phyloP scores from a whole-genome alignment of 2,329 filamentous ascomycete genomes.

The Trichoderma asperellum region DNA sequence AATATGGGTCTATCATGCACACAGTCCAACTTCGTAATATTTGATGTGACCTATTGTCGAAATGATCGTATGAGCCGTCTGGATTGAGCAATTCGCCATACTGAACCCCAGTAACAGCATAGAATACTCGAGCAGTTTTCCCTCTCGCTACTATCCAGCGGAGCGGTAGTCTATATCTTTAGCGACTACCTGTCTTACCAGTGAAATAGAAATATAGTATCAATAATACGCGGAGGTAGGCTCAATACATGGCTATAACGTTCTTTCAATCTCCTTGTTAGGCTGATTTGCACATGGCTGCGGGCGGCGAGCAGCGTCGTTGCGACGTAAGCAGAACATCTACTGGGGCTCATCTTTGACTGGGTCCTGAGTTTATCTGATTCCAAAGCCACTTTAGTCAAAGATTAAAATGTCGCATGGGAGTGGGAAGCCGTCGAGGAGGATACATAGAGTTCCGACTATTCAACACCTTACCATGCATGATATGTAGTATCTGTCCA shows the following conservation, averaged over 20 bases:
- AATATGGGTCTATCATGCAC: background rate
- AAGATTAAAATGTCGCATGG: conserved; percentile 30
- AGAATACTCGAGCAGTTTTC: conserved; percentile 33
- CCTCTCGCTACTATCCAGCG: conserved; percentile 32
- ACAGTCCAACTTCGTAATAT: background rate
- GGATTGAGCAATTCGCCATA: conserved; percentile 23
- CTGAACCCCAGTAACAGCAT: conserved; percentile 33
- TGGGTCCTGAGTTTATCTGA: conserved; percentile 29
- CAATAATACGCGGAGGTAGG: conserved; percentile 31
- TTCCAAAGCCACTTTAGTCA: conserved; percentile 32
- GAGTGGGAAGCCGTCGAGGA: conserved; percentile 33
- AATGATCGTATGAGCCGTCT: background rate
- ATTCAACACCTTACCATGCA: conserved; percentile 31
- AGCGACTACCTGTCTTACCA: conserved; percentile 14
- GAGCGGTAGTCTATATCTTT: conserved; percentile 31
- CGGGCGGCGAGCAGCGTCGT: conserved; percentile 31
- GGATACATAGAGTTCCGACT: conserved; percentile 29
- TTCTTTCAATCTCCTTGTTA: conserved; percentile 19
- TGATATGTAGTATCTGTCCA: conserved; percentile 16
- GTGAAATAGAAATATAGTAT: conserved; percentile 20
- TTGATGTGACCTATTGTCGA: background rate
- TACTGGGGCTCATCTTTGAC: conserved; percentile 35
- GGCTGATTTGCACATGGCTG: conserved; percentile 25
- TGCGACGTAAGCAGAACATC: conserved; percentile 30
- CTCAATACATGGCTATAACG: background rate